phyloP scores from a whole-genome alignment of 2,329 filamentous ascomycete species.

The Capronia epimyces region DNA sequence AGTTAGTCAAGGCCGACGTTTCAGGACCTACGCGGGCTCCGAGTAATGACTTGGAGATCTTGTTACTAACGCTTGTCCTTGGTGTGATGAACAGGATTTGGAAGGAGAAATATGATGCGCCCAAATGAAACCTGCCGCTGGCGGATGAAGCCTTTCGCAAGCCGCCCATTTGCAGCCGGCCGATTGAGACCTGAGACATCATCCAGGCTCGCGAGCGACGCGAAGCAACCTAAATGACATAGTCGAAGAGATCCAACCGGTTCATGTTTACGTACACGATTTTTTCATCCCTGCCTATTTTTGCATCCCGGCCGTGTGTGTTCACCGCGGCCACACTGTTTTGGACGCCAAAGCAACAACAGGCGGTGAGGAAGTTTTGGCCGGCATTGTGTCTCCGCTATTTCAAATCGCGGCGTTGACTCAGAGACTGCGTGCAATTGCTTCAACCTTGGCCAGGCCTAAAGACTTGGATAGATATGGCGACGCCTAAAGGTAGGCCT shows the following conservation, averaged over 20 bases:
- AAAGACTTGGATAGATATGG: too few relatives aligned
- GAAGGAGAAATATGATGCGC: conserved; percentile 84
- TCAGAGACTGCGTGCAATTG: too few relatives aligned
- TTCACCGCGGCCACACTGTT: background rate
- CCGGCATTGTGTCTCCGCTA: background rate
- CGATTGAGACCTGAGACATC: background rate
- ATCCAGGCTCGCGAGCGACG: background rate
- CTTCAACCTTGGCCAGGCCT: too few relatives aligned
- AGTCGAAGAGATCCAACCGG: too few relatives aligned
- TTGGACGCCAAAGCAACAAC: background rate
- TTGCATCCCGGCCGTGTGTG: too few relatives aligned
- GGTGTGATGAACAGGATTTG: conserved; percentile 65
- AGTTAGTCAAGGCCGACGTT: background rate
- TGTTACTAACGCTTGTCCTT: conserved; percentile 13
- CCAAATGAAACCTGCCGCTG: conserved; percentile 10
- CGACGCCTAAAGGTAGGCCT: too few relatives aligned
- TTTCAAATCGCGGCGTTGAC: too few relatives aligned
- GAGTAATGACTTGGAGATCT: conserved; percentile 12
- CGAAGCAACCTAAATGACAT: background rate
- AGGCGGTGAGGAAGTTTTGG: background rate
- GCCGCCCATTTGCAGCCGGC: background rate
- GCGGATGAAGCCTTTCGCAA: background rate
- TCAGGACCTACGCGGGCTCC: conserved; percentile 1
- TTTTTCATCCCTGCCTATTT: too few relatives aligned
- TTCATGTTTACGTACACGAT: too few relatives aligned